Conservation (phyloP, 331 rosid genomes). For the Saraca asoca region DNA sequence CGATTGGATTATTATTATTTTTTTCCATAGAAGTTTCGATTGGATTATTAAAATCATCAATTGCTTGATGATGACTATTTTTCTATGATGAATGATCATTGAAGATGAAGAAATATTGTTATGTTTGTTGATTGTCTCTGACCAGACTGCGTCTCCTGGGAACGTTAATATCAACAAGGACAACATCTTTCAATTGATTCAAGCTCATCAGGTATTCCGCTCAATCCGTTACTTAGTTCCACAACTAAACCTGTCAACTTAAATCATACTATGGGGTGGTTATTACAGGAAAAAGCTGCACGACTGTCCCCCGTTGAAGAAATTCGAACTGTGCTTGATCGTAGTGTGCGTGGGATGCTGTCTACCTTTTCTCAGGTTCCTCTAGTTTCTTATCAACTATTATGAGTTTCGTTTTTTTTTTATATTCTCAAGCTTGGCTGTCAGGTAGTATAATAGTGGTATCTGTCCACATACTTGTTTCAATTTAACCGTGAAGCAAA, state of each 20-base stretch:
- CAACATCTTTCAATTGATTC: conserved; percentile 63
- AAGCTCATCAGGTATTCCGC: conserved; percentile 74
- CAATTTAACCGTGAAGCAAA: background rate
- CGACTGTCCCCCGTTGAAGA: conserved; percentile 77
- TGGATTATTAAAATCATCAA: background rate
- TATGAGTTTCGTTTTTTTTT: background rate
- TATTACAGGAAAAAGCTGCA: conserved; percentile 77
- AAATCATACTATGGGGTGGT: background rate
- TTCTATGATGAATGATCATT: conserved; percentile 16
- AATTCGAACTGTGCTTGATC: conserved; percentile 73
- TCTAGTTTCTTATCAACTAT: conserved; percentile 19
- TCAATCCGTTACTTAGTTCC: background rate
- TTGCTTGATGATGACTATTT: background rate
- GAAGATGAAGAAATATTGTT: background rate
- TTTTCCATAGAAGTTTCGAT: background rate
- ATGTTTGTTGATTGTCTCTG: conserved; percentile 27
- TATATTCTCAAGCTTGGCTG: background rate
- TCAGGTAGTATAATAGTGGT: too few species aligned
- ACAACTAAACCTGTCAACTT: background rate
- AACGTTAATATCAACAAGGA: conserved; percentile 47
- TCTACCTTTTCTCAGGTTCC: conserved; percentile 81
- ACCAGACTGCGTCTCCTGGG: conserved; percentile 57
- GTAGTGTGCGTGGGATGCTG: conserved; percentile 75
- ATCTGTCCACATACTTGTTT: too few species aligned
- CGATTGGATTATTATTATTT: background rate